Evolutionary conservation across 2,329 filamentous ascomycete genomes (phyloP), one percentile per base, ranked within the genome.

Genomic region (Claviceps spartinae): DNA sequence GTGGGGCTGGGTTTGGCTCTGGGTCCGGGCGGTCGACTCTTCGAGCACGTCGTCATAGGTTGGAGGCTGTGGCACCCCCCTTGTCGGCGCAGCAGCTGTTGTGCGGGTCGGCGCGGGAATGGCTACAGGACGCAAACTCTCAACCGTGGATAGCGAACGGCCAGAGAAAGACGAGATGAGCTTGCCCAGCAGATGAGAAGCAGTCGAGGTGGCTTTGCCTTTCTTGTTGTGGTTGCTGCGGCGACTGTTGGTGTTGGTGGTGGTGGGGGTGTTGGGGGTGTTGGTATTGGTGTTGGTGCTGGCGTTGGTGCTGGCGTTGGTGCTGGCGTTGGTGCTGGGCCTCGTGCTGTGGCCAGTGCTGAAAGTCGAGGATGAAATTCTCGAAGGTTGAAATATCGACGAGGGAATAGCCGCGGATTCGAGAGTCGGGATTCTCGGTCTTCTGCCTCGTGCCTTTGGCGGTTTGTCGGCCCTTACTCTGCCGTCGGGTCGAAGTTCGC

Each of bases 211-310:
- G 45, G 6, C 48, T 48, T 14, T 18, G 45, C 14, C 46, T 48
- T 37, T 52, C 38, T 41, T 41, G 26, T 50, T 38, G 57, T 69
- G 74, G 61, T 67, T 71, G 58, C 72, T 66, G 54, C 69, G 65
- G 46, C 49, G 34, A 30, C 47, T 51, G 6, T 20, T 45, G 49
- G 24, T 54, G 59, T 67, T 70, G 54, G 71, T 63, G 20, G 7
- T 45, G 49, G 24, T 54, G 54, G 41, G n/a, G 58, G 69, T 72
- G 58, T 67, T 70, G 54, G 71, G 62, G 58, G 69, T 73, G 61
- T 67, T 71, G 58, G 72, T 48, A 52, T 42, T 26, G 58, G 69
- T 72, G 60, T 67, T 72, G 54, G 71, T 64, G 58, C 69, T 73
- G 61, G 67, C 50, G 55, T 48, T 56, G 54, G 51, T 54, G 50